These are phyloP conservation scores for Umbilicus rupestris DNA, from an alignment of 164 flowering plant genomes.

Conservation along the genomic window DNA sequence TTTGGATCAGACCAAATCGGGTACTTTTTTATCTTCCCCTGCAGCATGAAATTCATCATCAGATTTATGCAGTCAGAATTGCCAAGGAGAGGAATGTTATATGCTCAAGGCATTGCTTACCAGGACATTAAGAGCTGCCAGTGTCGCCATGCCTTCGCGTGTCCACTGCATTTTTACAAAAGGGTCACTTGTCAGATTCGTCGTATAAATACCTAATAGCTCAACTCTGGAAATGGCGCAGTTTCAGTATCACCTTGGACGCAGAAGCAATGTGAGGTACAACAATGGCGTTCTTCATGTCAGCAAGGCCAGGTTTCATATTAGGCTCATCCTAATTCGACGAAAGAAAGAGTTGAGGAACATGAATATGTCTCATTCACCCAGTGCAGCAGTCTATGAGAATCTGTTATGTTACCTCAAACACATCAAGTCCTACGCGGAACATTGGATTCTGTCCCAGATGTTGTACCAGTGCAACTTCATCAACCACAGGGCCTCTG, in stretches of 20 bases:
- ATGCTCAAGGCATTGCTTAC: constrained; percentile 20
- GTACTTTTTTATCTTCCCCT: constrained; percentile 92
- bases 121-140: constrained; percentile 93
- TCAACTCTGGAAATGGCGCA: no score
- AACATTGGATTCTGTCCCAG: constrained; percentile 88
- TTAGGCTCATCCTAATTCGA: constrained; percentile 74
- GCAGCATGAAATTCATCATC: constrained; percentile 1
- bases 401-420: constrained; percentile 58
- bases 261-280: constrained; percentile 99
- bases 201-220: not conserved
- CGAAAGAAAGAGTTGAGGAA: not conserved
- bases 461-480: constrained; percentile 90
- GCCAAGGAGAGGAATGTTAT: not conserved
- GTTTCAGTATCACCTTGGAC: constrained; percentile 56
- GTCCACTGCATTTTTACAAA: constrained; percentile 67
- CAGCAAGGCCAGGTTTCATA: constrained; percentile 97
- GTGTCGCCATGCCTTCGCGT: constrained; percentile 98
- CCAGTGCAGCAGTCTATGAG: not conserved
- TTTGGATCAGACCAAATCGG: constrained; percentile 85
- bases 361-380: not conserved
- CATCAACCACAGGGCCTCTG: constrained; percentile 94
- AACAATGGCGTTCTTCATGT: constrained; percentile 80
- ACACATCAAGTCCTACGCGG: constrained; percentile 97
- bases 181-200: not conserved
- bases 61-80: not conserved